These are phyloP conservation scores for Fusarium piperis DNA, from an alignment of 2,329 filamentous ascomycete genomes.

Conservation along the genomic window DNA sequence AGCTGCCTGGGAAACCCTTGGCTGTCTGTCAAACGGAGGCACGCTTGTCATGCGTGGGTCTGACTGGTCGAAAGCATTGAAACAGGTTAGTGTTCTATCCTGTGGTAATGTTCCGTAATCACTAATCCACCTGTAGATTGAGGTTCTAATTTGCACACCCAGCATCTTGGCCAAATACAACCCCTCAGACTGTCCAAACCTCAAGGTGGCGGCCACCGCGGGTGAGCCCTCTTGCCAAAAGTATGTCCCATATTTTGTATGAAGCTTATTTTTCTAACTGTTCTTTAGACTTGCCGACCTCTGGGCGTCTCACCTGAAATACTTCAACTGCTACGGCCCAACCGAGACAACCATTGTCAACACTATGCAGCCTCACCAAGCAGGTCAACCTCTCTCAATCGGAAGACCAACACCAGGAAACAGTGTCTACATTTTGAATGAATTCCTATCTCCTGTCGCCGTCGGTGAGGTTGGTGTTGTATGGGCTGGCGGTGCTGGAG, in stretches of 20 bases:
- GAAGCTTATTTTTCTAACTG: background rate
- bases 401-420: conserved; percentile 67
- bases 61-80: conserved; percentile 58
- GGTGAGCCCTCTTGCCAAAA: conserved; percentile 61
- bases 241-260: conserved; percentile 38
- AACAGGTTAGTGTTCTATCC: conserved; percentile 46
- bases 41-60: conserved; percentile 62
- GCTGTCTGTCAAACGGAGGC: conserved; percentile 64
- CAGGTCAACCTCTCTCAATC: conserved; percentile 61
- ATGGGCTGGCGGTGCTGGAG: conserved; percentile 63
- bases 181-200: conserved; percentile 57
- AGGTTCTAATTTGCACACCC: conserved; percentile 65
- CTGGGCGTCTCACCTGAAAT: conserved; percentile 59
- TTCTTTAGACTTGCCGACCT: conserved; percentile 57
- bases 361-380: conserved; percentile 52
- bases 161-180: conserved; percentile 62
- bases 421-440: conserved; percentile 63
- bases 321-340: conserved; percentile 68
- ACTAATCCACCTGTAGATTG: conserved; percentile 48
- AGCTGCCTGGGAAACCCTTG: conserved; percentile 69
- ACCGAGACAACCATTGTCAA: conserved; percentile 70
- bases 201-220: conserved; percentile 62
- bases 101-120: rapidly evolving
- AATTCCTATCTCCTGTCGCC: conserved; percentile 53
- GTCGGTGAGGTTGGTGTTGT: conserved; percentile 62